These are phyloP conservation scores for Wickerhamomyces sp. DNA, from an alignment of 1,139 yeast genomes.

Conservation along the genomic window DNA sequence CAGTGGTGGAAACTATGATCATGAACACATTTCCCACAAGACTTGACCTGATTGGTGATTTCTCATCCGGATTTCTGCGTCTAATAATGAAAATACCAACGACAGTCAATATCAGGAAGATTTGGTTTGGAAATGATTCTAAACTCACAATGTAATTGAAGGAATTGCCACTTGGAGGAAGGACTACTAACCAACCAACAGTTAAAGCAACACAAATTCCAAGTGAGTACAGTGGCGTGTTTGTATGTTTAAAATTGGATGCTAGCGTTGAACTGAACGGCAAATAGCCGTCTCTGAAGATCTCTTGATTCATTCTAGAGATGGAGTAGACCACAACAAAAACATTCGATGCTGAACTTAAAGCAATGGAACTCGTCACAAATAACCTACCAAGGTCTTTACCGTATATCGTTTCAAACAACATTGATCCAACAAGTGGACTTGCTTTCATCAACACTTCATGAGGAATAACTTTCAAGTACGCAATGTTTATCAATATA, in stretches of 20 bases:
- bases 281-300: slow-evolving; percentile 55
- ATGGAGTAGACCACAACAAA: slow-evolving; percentile 56
- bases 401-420: slow-evolving; percentile 55
- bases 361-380: slow-evolving; percentile 50
- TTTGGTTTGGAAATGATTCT: slow-evolving; percentile 53
- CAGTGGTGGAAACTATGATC: slow-evolving; percentile 34
- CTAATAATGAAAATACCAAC: slow-evolving; percentile 49
- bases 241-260: slow-evolving; percentile 46
- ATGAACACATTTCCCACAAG: slow-evolving; percentile 40
- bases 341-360: slow-evolving; percentile 59
- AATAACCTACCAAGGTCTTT: slow-evolving; percentile 44
- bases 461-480: slow-evolving; percentile 47
- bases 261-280: slow-evolving; percentile 51
- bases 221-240: slow-evolving; percentile 51
- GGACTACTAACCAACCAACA: slow-evolving; percentile 32
- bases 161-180: slow-evolving; percentile 48
- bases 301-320: slow-evolving; percentile 60
- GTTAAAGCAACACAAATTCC: slow-evolving; percentile 29
- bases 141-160: slow-evolving; percentile 52
- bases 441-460: slow-evolving; percentile 51
- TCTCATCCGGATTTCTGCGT: slow-evolving; percentile 38
- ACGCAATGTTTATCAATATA: slow-evolving; percentile 49
- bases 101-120: slow-evolving; percentile 44
- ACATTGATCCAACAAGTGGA: slow-evolving; percentile 52
- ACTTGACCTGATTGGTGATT: slow-evolving; percentile 47